Conservation (phyloP, 768 basidiomycete genomes). For the Leccinum boreale region DNA sequence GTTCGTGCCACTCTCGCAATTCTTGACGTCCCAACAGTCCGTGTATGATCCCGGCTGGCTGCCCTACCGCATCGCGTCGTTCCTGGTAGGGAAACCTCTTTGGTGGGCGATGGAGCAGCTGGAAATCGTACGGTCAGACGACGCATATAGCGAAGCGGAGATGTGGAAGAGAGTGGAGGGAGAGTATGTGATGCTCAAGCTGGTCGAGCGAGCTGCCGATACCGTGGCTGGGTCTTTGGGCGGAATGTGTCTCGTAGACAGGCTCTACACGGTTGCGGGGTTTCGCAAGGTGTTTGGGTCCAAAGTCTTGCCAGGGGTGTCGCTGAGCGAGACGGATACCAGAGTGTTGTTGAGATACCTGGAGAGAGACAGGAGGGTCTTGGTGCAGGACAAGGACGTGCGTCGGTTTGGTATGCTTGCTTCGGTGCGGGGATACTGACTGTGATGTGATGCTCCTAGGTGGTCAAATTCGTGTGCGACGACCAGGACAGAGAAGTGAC, state of each 20-base stretch:
- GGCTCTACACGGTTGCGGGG: conserved; percentile 55
- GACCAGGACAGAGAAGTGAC: conserved; percentile 50
- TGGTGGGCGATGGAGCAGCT: conserved; percentile 86
- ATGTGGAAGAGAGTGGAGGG: conserved; percentile 63
- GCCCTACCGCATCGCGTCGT: conserved; percentile 65
- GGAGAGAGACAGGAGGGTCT: conserved; percentile 64
- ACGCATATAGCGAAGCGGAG: conserved; percentile 42
- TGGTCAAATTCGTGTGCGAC: conserved; percentile 71
- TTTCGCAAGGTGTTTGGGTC: conserved; percentile 60
- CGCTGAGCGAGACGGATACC: conserved; percentile 61
- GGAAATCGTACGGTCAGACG: conserved; percentile 64
- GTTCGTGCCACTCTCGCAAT: conserved; percentile 51
- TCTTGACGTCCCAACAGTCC: conserved; percentile 53
- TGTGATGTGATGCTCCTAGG: conserved; percentile 38
- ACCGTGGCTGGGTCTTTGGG: conserved; percentile 43
- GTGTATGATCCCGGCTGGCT: conserved; percentile 71
- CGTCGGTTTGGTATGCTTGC: conserved; percentile 17
- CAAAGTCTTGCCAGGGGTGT: conserved; percentile 37
- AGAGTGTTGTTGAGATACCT: conserved; percentile 74
- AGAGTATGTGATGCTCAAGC: conserved; percentile 64
- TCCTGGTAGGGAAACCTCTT: conserved; percentile 71
- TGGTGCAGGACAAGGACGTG: conserved; percentile 70
- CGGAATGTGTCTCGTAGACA: conserved; percentile 49
- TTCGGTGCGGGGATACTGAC: neutral
- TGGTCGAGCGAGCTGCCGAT: conserved; percentile 67